Evolutionary conservation across 2,329 filamentous ascomycete species (phyloP).

Genomic region (Ceratocystis variospora): DNA sequence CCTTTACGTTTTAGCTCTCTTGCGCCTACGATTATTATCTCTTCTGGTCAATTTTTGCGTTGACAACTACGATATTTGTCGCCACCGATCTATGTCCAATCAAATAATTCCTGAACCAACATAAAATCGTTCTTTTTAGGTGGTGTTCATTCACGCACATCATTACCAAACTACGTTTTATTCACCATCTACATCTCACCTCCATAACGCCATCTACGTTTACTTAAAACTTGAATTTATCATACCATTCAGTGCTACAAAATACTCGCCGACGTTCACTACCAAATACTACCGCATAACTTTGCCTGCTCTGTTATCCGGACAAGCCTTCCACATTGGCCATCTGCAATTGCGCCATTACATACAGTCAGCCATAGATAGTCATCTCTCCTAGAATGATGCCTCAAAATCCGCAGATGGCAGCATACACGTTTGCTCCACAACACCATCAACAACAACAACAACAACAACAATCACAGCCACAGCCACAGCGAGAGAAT

Average conservation of each 20-base stretch:
- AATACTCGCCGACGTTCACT: not conserved
- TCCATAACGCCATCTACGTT: too few species aligned
- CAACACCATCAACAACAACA: slow-evolving; percentile 33
- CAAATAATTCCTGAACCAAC: not conserved
- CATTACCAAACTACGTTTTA: not conserved
- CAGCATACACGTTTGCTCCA: slow-evolving; percentile 63
- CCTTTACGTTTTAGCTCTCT: not conserved
- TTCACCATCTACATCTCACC: too few species aligned
- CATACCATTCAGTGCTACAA: not conserved
- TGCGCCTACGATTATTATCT: not conserved
- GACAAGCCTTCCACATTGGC: not conserved
- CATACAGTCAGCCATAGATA: not conserved
- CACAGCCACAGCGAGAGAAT: slow-evolving; percentile 16
- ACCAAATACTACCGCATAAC: not conserved
- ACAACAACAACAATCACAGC: slow-evolving; percentile 31
- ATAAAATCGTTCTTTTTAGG: not conserved
- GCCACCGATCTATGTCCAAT: slow-evolving; percentile 29
- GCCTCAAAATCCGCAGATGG: slow-evolving; percentile 56
- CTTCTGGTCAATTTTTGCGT: slow-evolving; percentile 1
- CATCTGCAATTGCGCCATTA: not conserved
- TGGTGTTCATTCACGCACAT: not conserved
- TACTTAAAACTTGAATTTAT: too few species aligned
- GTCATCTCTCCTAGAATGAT: slow-evolving; percentile 42
- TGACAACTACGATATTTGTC: slow-evolving; percentile 4
- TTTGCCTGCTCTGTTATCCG: not conserved